Evolutionary conservation across 129 eudicot genomes (phyloP).

Genomic region (Oenanthe sinensis): DNA sequence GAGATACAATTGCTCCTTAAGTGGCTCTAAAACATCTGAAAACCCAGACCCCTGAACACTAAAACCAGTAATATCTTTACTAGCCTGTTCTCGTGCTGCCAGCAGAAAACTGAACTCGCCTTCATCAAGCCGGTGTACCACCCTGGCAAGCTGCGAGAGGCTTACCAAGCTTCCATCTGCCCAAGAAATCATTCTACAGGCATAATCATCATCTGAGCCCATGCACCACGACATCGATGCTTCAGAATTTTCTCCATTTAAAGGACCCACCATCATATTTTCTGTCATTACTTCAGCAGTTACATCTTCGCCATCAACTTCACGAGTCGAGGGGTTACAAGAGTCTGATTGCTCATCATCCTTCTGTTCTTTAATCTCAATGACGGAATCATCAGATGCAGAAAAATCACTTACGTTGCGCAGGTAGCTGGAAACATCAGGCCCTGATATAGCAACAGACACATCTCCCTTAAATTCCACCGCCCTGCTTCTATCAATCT

Average conservation of each 20-base stretch:
- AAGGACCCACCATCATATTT: constrained; percentile 9
- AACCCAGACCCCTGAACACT: constrained; percentile 13
- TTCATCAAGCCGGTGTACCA: constrained; percentile 40
- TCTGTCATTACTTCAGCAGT: constrained; percentile 23
- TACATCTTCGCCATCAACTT: constrained; percentile 10
- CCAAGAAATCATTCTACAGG: constrained; percentile 17
- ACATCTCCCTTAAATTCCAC: constrained; percentile 26
- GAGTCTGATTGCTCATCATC: constrained; percentile 17
- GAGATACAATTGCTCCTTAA: constrained; percentile 55
- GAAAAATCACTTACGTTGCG: neutral
- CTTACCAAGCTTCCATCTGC: constrained; percentile 26
- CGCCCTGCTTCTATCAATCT: constrained; percentile 30
- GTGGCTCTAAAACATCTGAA: constrained; percentile 35
- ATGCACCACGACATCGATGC: neutral
- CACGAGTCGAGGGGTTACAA: constrained; percentile 8
- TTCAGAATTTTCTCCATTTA: constrained; percentile 15
- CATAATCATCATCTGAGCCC: neutral
- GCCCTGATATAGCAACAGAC: constrained; percentile 11
- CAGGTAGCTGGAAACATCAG: constrained; percentile 10
- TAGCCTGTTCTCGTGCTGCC: constrained; percentile 30
- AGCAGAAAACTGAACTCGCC: constrained; percentile 51
- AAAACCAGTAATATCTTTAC: constrained; percentile 13
- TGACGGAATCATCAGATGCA: constrained; percentile 13
- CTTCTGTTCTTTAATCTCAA: constrained; percentile 23
- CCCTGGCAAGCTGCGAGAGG: constrained; percentile 52